Evolutionary conservation across 768 basidiomycete genomes (phyloP).

Genomic region (Crucibulum laeve): DNA sequence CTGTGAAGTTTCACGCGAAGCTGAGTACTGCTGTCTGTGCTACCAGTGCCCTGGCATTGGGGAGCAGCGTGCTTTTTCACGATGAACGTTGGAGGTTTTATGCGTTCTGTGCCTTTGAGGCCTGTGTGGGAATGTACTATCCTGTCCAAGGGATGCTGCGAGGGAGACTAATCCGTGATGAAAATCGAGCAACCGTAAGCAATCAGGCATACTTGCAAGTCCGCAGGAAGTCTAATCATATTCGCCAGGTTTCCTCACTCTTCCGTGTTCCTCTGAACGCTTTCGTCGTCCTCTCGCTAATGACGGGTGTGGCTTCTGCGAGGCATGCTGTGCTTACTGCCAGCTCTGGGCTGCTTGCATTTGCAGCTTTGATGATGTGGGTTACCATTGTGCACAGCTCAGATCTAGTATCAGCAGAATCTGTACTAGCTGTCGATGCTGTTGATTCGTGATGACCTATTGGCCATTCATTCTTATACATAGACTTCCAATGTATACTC

Average conservation of each 20-base stretch:
- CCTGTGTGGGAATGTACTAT: constrained; percentile 77
- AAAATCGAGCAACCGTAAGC: constrained; percentile 69
- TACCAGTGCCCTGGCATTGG: constrained; percentile 51
- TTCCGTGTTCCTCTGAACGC: constrained; percentile 75
- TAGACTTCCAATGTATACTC: too few relatives aligned
- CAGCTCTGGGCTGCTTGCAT: constrained; percentile 50
- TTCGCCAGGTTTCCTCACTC: constrained; percentile 53
- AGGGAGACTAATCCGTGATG: constrained; percentile 62
- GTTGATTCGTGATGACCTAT: too few relatives aligned
- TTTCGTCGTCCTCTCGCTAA: constrained; percentile 65
- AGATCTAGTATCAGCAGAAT: too few relatives aligned
- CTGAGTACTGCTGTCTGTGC: constrained; percentile 63
- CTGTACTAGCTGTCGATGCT: too few relatives aligned
- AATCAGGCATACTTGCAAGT: constrained; percentile 1
- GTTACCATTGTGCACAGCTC: too few relatives aligned
- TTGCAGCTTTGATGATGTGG: constrained; percentile 54
- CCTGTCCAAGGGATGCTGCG: constrained; percentile 74
- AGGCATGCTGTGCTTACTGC: constrained; percentile 56
- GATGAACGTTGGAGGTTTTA: constrained; percentile 56
- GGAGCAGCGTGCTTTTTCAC: constrained; percentile 36
- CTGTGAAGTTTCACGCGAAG: constrained; percentile 60
- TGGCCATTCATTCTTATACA: too few relatives aligned
- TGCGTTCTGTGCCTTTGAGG: constrained; percentile 74
- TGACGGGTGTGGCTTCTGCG: constrained; percentile 67
- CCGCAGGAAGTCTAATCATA: background rate